Evolutionary conservation across 2,329 filamentous ascomycete species (phyloP).

Genomic region (Ilyonectria destructans): DNA sequence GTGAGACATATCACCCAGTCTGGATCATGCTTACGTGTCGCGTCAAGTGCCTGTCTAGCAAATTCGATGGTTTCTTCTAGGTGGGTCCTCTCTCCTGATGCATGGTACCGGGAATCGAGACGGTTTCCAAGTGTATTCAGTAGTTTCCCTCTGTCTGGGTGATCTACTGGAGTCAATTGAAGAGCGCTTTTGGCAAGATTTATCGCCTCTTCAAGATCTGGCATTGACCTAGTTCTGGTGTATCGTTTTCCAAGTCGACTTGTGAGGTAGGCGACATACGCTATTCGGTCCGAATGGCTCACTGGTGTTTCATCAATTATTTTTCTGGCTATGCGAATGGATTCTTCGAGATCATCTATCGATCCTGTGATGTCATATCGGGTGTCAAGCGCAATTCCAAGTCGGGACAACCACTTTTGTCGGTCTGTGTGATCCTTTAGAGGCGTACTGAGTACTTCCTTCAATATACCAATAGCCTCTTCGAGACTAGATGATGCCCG

Average conservation of each 20-base stretch:
- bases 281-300: background rate
- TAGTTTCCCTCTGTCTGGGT: background rate
- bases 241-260: background rate
- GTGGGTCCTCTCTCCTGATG: background rate
- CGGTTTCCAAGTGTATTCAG: constrained; percentile 1
- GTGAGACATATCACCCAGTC: background rate
- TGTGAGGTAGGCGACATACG: background rate
- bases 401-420: background rate
- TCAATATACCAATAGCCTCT: background rate
- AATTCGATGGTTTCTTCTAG: background rate
- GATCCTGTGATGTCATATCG: background rate
- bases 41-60: background rate
- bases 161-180: background rate
- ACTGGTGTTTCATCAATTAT: background rate
- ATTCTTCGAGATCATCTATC: background rate
- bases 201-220: constrained; percentile 7
- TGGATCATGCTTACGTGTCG: constrained; percentile 6
- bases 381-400: background rate
- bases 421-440: background rate
- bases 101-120: background rate
- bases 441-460: background rate
- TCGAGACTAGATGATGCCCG: background rate
- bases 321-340: background rate
- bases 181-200: background rate
- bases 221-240: background rate